These are phyloP conservation scores for Datisca glomerata DNA, from an alignment of 306 rosid genomes.

Conservation along the genomic window DNA sequence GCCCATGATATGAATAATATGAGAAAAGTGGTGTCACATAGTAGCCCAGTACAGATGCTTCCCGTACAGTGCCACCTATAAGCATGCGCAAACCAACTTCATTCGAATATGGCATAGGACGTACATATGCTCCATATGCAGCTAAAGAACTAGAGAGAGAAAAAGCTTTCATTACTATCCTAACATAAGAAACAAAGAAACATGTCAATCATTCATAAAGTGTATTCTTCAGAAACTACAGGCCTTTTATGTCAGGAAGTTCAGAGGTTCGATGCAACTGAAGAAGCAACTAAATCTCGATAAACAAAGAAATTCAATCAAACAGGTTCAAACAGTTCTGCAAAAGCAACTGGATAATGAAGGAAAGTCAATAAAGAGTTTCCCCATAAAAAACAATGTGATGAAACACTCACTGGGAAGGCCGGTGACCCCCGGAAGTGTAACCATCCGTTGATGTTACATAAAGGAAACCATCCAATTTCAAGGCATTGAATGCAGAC, in stretches of 20 bases:
- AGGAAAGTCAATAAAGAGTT: too few relatives aligned
- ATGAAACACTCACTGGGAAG: slow-evolving; percentile 53
- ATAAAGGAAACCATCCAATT: slow-evolving; percentile 60
- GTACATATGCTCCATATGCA: slow-evolving; percentile 88
- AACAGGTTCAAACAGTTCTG: too few relatives aligned
- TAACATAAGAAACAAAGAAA: not conserved
- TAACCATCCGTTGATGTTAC: slow-evolving; percentile 83
- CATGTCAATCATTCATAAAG: not conserved
- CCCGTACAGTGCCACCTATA: slow-evolving; percentile 86
- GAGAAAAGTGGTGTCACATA: slow-evolving; percentile 70
- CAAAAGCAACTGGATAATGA: too few relatives aligned
- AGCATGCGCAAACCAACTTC: slow-evolving; percentile 95
- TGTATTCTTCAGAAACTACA: not conserved
- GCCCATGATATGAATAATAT: slow-evolving; percentile 78
- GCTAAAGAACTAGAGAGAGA: slow-evolving; percentile 59
- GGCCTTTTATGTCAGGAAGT: not conserved
- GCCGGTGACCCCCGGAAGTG: slow-evolving; percentile 85
- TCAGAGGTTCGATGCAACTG: not conserved
- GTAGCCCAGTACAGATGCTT: slow-evolving; percentile 70
- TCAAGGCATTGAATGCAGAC: slow-evolving; percentile 59
- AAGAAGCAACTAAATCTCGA: too few relatives aligned
- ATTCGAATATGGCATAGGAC: slow-evolving; percentile 76
- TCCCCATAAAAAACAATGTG: not conserved
- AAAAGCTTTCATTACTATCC: not conserved
- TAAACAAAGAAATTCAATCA: not conserved